Evolutionary conservation across 306 rosid genomes (phyloP), one percentile per base, ranked within the genome.

Genomic region (Fragaria nilgerrensis): DNA sequence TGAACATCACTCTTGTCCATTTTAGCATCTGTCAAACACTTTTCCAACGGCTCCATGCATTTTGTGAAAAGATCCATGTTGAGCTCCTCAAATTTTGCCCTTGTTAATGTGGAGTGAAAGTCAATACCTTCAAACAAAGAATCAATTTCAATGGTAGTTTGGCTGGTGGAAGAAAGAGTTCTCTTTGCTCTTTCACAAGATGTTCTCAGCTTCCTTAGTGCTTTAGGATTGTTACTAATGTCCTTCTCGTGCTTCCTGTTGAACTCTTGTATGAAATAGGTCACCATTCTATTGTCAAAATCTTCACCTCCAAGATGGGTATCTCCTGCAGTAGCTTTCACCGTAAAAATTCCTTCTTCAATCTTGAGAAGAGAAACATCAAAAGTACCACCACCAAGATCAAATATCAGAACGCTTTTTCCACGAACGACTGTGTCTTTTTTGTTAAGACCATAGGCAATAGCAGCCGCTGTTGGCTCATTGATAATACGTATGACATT

Each of bases 341-440:
- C 79, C 48, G 45, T 47, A 37, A 75, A 65, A 15, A 53, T 12
- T 5, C 75, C 56, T 1, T 36, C 43, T 43, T 17, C 53, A 25
- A 74, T 74, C 2, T 67, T 77, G 43, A 68, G 64, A 19, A 67
- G 73, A 0, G 80, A 67, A 15, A 77, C 80, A 56, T 77, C 75
- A 0, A 53, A 77, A 39, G 75, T 77, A 9, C 80, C 80, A 44
- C 74, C 68, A 2, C 53, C 98, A 88, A 85, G 97, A 85, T 83
- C 89, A 88, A 78, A 83, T 83, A 56, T 75, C 4, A 83, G 84
- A 17, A 83, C 76, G 11, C 75, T 83, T 43, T 83, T 76, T 25
- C 68, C 82, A 3, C 83, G 68, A 3, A 56, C 9, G 16, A 45
- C 53, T 53, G 0, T 17, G 11, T 0, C 65, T 72, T 73, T 75